These are phyloP conservation scores for Avena sativa DNA, from an alignment of 176 grass and related monocot species.

Conservation along the genomic window DNA sequence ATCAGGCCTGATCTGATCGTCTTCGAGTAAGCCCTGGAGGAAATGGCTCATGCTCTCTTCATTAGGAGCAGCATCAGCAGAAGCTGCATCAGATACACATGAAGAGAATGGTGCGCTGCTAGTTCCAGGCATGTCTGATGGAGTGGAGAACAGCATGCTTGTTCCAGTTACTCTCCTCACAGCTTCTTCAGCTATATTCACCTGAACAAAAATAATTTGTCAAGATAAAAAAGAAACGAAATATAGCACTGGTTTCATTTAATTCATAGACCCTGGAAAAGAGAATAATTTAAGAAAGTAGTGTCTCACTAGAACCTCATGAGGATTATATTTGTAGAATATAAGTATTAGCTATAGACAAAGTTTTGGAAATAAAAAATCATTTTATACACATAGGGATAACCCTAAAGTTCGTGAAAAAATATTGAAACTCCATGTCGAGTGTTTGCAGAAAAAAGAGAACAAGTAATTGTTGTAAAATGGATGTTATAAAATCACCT, in stretches of 20 bases:
- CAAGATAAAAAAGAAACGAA: neutral
- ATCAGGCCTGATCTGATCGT: slow-evolving; percentile 23
- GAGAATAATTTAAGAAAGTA: neutral
- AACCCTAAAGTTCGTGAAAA: neutral
- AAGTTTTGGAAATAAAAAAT: neutral
- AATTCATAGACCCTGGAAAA: neutral
- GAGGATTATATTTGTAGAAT: too few species aligned
- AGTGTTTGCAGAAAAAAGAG: neutral
- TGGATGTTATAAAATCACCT: slow-evolving; percentile 19
- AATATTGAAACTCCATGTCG: neutral
- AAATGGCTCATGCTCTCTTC: slow-evolving; percentile 45
- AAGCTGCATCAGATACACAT: slow-evolving; percentile 50
- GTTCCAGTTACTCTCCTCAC: slow-evolving; percentile 66
- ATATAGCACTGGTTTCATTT: neutral
- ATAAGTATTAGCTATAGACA: slow-evolving; percentile 1
- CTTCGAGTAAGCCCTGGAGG: slow-evolving; percentile 40
- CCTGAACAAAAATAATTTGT: slow-evolving; percentile 53
- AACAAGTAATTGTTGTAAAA: neutral
- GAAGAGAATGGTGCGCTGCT: slow-evolving; percentile 46
- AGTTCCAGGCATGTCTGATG: slow-evolving; percentile 43
- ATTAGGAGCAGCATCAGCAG: slow-evolving; percentile 29
- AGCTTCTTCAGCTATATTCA: slow-evolving; percentile 72
- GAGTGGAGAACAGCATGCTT: slow-evolving; percentile 35
- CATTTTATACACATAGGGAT: neutral
- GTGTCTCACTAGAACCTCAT: neutral